These are phyloP conservation scores for Neocucurbitaria cava DNA, from an alignment of 2,329 filamentous ascomycete species.

Conservation along the genomic window DNA sequence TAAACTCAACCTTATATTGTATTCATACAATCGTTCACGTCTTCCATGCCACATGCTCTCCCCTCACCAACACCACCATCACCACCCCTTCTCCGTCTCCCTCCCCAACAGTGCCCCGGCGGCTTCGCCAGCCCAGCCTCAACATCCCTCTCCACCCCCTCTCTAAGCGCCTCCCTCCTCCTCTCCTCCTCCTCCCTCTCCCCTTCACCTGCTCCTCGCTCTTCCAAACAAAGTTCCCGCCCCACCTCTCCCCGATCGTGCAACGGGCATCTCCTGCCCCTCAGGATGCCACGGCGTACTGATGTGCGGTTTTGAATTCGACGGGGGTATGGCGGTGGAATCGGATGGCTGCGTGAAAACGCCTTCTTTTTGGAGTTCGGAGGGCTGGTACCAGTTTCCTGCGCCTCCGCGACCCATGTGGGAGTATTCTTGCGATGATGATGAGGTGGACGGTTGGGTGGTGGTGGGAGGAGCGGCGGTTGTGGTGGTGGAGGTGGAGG, in stretches of 20 bases:
- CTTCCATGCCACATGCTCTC: too few species aligned
- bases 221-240: slow-evolving; percentile 57
- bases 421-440: slow-evolving; percentile 48
- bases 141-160: slow-evolving; percentile 51
- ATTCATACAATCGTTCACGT: too few species aligned
- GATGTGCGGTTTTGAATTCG: slow-evolving; percentile 31
- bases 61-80: background rate
- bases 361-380: slow-evolving; percentile 48
- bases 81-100: slow-evolving; percentile 37
- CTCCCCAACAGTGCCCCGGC: slow-evolving; percentile 48
- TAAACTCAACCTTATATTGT: too few species aligned
- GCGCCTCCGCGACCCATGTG: slow-evolving; percentile 55
- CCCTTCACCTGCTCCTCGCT: slow-evolving; percentile 40
- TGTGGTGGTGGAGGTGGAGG: slow-evolving; percentile 15
- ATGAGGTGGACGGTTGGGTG: slow-evolving; percentile 19
- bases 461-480: slow-evolving; percentile 15
- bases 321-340: slow-evolving; percentile 37
- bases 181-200: slow-evolving; percentile 34
- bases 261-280: slow-evolving; percentile 43
- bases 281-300: slow-evolving; percentile 47
- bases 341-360: slow-evolving; percentile 44
- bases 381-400: slow-evolving; percentile 56
- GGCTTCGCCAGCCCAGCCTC: slow-evolving; percentile 51
- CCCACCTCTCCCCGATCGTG: slow-evolving; percentile 51
- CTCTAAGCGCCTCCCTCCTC: slow-evolving; percentile 30